These are phyloP conservation scores for Lepiota venenata DNA, from an alignment of 768 basidiomycete genomes.

Conservation along the genomic window DNA sequence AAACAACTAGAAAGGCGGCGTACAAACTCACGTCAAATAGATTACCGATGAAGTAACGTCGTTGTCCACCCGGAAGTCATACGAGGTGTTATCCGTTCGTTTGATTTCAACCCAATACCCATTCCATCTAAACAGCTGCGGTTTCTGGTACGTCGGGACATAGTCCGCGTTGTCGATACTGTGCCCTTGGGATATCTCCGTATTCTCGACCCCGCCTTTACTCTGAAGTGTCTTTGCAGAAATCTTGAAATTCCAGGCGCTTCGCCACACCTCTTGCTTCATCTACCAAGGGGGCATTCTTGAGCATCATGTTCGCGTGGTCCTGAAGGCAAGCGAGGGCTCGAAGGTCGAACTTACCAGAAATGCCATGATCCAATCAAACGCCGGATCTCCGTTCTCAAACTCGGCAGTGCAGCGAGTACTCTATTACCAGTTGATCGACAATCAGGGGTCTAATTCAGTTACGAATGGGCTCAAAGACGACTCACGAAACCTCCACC, in stretches of 20 bases:
- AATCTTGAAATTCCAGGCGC: slow-evolving; percentile 38
- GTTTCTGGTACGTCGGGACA: slow-evolving; percentile 35
- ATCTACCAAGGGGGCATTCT: slow-evolving; percentile 23
- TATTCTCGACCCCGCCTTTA: slow-evolving; percentile 34
- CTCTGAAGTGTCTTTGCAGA: slow-evolving; percentile 33
- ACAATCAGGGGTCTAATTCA: background rate
- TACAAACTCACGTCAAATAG: slow-evolving; percentile 32
- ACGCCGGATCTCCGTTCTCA: slow-evolving; percentile 34
- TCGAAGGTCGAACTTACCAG: slow-evolving; percentile 23
- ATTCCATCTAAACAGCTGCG: slow-evolving; percentile 42
- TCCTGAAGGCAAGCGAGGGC: too few relatives aligned
- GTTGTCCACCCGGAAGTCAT: background rate
- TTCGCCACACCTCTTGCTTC: slow-evolving; percentile 39
- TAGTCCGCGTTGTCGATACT: slow-evolving; percentile 33
- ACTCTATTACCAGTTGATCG: slow-evolving; percentile 24
- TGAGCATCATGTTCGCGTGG: background rate
- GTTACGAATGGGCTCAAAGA: background rate
- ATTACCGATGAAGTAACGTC: slow-evolving; percentile 17
- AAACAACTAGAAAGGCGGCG: background rate
- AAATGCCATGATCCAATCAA: slow-evolving; percentile 40
- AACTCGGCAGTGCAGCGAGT: slow-evolving; percentile 37
- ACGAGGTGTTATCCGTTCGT: slow-evolving; percentile 15
- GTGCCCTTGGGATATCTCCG: slow-evolving; percentile 12
- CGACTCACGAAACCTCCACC: slow-evolving; percentile 26
- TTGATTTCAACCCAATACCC: slow-evolving; percentile 40